Evolutionary conservation across 139 green algal species (phyloP).

Genomic region (Picochlorum sp.): DNA sequence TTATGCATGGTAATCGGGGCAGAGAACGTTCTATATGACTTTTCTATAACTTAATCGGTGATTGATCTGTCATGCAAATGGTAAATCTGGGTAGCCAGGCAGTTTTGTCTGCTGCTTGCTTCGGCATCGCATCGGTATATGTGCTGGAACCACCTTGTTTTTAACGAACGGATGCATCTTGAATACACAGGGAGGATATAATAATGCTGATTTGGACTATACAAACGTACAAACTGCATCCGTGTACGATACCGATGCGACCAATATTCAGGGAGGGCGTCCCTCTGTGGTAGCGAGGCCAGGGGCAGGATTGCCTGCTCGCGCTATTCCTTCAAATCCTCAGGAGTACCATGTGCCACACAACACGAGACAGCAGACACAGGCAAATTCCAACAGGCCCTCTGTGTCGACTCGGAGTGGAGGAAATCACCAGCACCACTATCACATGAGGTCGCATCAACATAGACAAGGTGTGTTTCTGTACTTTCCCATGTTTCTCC

Average conservation of each 20-base stretch:
- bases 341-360: background rate
- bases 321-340: slow-evolving; percentile 2
- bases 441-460: background rate
- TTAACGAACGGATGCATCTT: no score
- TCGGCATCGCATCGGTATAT: no score
- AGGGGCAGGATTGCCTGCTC: slow-evolving; percentile 10
- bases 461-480: no score
- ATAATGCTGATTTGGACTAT: background rate
- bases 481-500: no score
- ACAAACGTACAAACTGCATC: background rate
- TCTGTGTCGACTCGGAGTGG: background rate
- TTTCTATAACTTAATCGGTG: background rate
- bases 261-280: background rate
- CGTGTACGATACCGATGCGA: background rate
- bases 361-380: slow-evolving; percentile 6
- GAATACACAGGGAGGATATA: no score
- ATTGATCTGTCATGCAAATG: background rate
- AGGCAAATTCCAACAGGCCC: background rate
- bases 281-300: slow-evolving; percentile 8
- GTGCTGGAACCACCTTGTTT: no score
- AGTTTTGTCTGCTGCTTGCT: no score
- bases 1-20: background rate
- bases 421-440: no score
- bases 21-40: background rate
- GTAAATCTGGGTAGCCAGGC: no score